Conservation (phyloP, 257 asterid genomes). For the Petunia secreta region DNA sequence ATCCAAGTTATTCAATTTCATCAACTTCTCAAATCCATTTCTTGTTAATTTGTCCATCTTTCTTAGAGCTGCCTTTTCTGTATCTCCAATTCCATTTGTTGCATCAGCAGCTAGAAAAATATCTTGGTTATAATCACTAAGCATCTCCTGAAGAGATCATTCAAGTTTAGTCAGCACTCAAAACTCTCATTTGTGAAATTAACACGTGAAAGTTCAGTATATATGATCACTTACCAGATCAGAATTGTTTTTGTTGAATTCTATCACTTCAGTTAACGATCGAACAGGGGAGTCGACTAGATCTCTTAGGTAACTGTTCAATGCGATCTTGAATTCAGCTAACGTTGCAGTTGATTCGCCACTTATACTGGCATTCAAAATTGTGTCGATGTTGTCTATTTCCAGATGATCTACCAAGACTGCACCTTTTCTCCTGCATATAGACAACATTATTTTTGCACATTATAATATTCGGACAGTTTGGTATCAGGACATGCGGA, state of each 20-base stretch:
- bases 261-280: constrained; percentile 44
- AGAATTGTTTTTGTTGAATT: constrained; percentile 42
- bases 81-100: constrained; percentile 42
- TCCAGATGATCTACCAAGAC: constrained; percentile 40
- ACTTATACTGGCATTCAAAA: constrained; percentile 19
- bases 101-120: constrained; percentile 44
- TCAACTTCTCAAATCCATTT: constrained; percentile 42
- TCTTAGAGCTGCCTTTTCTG: constrained; percentile 37
- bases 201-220: no score
- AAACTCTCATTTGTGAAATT: no score
- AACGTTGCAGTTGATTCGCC: constrained; percentile 28
- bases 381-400: constrained; percentile 33
- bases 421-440: constrained; percentile 46
- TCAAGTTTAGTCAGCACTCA: no score
- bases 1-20: constrained; percentile 43
- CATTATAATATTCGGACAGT: no score
- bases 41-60: constrained; percentile 27
- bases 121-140: constrained; percentile 42
- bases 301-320: constrained; percentile 42
- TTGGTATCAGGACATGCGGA: no score
- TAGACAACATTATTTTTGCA: background rate
- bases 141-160: constrained; percentile 40
- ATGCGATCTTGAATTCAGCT: constrained; percentile 47
- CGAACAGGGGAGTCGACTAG: constrained; percentile 47
- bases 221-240: constrained; percentile 31